Evolutionary conservation across 176 grass and related monocot genomes (phyloP).

Genomic region (Pontederia paniculata): DNA sequence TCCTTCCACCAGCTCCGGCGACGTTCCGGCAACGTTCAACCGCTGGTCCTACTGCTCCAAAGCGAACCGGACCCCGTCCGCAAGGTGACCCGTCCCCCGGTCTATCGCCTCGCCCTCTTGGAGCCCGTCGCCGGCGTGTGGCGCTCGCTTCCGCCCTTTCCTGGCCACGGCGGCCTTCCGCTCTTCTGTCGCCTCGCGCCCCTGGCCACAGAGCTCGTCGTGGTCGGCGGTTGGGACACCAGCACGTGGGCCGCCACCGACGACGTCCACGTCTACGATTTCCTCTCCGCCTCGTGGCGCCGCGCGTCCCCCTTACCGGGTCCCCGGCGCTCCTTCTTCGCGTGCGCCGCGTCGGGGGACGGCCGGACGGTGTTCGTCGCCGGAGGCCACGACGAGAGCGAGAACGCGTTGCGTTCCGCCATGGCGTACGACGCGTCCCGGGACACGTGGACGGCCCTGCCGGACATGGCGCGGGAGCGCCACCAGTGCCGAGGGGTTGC

Average conservation of each 20-base stretch:
- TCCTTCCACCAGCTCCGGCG: too few relatives aligned
- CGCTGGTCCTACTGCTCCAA: conserved; percentile 32
- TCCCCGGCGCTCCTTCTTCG: conserved; percentile 62
- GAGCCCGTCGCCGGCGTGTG: conserved; percentile 34
- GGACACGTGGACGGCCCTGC: conserved; percentile 43
- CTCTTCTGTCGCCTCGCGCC: conserved; percentile 64
- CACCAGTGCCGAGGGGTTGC: conserved; percentile 60
- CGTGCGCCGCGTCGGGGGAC: conserved; percentile 28
- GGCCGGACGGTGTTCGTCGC: conserved; percentile 34
- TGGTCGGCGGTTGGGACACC: conserved; percentile 67
- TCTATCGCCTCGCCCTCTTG: conserved; percentile 39
- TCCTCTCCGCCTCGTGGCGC: conserved; percentile 40
- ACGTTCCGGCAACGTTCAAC: conserved; percentile 34
- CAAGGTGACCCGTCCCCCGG: background rate
- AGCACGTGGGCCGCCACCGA: conserved; percentile 62
- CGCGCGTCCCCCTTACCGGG: conserved; percentile 35
- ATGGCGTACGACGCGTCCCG: conserved; percentile 42
- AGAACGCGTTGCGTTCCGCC: conserved; percentile 75
- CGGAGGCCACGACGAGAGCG: conserved; percentile 80
- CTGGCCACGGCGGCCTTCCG: conserved; percentile 28
- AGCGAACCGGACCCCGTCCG: conserved; percentile 12
- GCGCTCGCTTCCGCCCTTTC: conserved; percentile 29
- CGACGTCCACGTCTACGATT: conserved; percentile 64
- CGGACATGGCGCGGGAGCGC: conserved; percentile 67
- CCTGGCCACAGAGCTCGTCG: conserved; percentile 35